Evolutionary conservation across 1,139 yeast genomes (phyloP).

Genomic region (Geotrichum carabidarum): DNA sequence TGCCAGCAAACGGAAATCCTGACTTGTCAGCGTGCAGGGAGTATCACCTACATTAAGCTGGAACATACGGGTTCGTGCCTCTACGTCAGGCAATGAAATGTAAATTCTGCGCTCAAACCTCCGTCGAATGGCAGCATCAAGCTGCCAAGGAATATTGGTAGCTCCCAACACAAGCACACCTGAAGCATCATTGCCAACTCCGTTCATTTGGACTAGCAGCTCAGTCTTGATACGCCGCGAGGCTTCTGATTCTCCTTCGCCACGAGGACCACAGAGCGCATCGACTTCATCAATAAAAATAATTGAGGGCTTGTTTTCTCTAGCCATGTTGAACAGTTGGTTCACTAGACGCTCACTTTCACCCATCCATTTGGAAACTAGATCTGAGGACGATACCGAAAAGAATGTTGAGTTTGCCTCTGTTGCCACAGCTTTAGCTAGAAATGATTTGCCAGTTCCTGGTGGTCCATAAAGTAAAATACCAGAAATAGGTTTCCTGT

Average conservation of each 20-base stretch:
- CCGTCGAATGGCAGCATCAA: conserved; percentile 95
- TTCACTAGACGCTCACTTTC: conserved; percentile 93
- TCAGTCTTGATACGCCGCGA: conserved; percentile 94
- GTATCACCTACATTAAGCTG: conserved; percentile 88
- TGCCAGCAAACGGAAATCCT: conserved; percentile 73
- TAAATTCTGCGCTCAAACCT: conserved; percentile 93
- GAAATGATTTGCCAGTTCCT: conserved; percentile 95
- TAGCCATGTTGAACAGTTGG: conserved; percentile 90
- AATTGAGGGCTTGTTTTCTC: conserved; percentile 91
- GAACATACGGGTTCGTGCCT: conserved; percentile 89
- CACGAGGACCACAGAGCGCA: conserved; percentile 96
- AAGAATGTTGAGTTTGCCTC: conserved; percentile 96
- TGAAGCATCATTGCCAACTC: conserved; percentile 89
- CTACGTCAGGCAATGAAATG: conserved; percentile 87
- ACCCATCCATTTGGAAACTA: conserved; percentile 99
- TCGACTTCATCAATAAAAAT: conserved; percentile 97
- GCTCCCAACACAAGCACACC: conserved; percentile 97
- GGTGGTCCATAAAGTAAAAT: conserved; percentile 95
- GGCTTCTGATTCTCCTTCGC: conserved; percentile 97
- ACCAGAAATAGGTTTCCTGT: conserved; percentile 89
- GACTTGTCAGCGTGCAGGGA: conserved; percentile 69
- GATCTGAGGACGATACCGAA: conserved; percentile 88
- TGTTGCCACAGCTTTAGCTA: conserved; percentile 97
- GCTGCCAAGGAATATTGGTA: conserved; percentile 97
- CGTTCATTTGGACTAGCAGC: conserved; percentile 95